Percentiles rank a stretch among this genome's conserved stretches.
Evolutionary conservation across 441 rosid species (phyloP).

Genomic region (Geranium incanum): DNA sequence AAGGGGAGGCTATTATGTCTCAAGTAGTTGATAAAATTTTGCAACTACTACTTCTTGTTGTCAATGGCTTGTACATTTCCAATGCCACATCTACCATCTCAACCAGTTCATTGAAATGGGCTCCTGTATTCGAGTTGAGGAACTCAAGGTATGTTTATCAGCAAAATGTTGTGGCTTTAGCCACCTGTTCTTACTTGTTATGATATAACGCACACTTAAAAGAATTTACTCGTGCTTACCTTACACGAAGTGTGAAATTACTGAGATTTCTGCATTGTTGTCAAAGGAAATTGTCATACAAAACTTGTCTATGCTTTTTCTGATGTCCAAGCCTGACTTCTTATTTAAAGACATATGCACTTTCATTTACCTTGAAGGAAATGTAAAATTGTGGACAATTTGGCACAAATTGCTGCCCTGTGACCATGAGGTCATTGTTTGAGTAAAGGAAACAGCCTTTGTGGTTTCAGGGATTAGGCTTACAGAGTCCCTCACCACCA

Average conservation of each 20-base stretch:
- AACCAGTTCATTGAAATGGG: conserved; percentile 50
- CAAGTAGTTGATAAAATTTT: conserved; percentile 55
- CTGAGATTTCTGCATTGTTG: not conserved
- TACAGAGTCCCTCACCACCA: no score
- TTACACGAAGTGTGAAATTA: not conserved
- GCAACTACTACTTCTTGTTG: conserved; percentile 54
- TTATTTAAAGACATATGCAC: not conserved
- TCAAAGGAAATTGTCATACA: not conserved
- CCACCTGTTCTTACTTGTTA: not conserved
- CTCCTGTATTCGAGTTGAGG: conserved; percentile 55
- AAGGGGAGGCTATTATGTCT: conserved; percentile 35
- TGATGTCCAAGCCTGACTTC: not conserved
- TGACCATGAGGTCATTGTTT: not conserved
- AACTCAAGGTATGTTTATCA: conserved; percentile 49
- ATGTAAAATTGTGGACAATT: not conserved
- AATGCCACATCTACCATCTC: conserved; percentile 39
- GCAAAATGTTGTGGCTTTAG: conserved; percentile 16
- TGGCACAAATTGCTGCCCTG: conserved; percentile 7
- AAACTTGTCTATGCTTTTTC: conserved; percentile 5
- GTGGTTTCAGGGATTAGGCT: not conserved
- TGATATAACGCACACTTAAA: not conserved
- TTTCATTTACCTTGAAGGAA: not conserved
- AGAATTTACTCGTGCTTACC: not conserved
- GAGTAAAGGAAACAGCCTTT: conserved; percentile 3
- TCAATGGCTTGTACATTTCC: conserved; percentile 38